phyloP scores from a whole-genome alignment of 257 asterid species.

The Salvia splendens region DNA sequence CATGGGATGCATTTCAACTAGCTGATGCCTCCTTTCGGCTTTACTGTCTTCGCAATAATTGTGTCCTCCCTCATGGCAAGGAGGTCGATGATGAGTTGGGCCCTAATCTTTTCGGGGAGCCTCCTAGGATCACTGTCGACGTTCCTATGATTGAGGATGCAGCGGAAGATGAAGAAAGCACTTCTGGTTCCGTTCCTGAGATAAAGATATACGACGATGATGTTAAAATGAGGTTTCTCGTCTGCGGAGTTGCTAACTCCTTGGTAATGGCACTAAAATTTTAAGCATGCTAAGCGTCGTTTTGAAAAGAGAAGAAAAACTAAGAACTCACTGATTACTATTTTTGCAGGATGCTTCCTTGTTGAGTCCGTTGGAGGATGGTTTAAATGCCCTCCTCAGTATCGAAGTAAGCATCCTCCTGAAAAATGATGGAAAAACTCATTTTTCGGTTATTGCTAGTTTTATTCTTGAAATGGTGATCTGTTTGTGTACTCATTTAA shows the following conservation, averaged over 20 bases:
- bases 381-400: conserved; percentile 78
- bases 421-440: conserved; percentile 7
- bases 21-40: conserved; percentile 91
- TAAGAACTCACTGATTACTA: conserved; percentile 20
- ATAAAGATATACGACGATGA: conserved; percentile 91
- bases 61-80: conserved; percentile 45
- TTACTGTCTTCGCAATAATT: conserved; percentile 61
- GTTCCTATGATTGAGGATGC: conserved; percentile 62
- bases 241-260: conserved; percentile 70
- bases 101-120: conserved; percentile 79
- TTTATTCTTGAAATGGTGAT: conserved; percentile 1
- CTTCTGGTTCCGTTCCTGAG: conserved; percentile 73
- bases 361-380: conserved; percentile 77
- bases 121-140: conserved; percentile 67
- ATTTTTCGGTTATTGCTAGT: neutral
- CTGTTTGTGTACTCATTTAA: conserved; percentile 23
- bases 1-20: conserved; percentile 95
- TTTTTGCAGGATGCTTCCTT: conserved; percentile 63
- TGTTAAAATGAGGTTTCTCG: conserved; percentile 72
- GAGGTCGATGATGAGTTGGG: conserved; percentile 48
- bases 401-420: conserved; percentile 71
- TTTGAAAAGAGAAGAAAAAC: neutral
- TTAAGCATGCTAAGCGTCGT: neutral
- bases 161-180: conserved; percentile 77
- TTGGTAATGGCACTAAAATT: conserved; percentile 56